Percentiles rank a stretch among this genome's conserved stretches.
These are phyloP conservation scores for Colletotrichum plurivorum DNA, from an alignment of 2,329 filamentous ascomycete species.

Conservation along the genomic window DNA sequence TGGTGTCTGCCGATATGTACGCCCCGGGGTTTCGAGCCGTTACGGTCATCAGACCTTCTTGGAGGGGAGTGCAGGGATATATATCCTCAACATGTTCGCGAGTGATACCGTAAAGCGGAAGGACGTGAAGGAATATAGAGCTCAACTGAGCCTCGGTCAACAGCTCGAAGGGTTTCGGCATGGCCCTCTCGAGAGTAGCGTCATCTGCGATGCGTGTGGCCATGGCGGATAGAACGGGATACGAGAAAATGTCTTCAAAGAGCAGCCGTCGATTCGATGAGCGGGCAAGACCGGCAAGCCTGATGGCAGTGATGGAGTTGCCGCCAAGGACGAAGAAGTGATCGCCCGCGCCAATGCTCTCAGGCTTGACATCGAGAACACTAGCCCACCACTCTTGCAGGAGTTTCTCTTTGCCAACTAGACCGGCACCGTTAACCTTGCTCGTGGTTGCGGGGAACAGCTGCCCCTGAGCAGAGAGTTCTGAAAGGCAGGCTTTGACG, in stretches of 20 bases:
- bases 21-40: constrained; percentile 41
- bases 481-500: constrained; percentile 32
- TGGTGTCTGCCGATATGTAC: constrained; percentile 48
- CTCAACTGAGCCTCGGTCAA: not conserved
- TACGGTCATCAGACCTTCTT: constrained; percentile 43
- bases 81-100: constrained; percentile 38
- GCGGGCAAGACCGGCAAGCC: constrained; percentile 12
- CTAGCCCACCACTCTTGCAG: constrained; percentile 14
- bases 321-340: constrained; percentile 28
- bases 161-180: constrained; percentile 12
- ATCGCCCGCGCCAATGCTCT: constrained; percentile 5
- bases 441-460: not conserved
- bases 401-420: constrained; percentile 12
- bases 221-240: constrained; percentile 11
- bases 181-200: not conserved
- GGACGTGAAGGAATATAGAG: not conserved
- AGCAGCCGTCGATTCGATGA: not conserved
- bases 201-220: not conserved
- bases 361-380: constrained; percentile 6
- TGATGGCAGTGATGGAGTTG: constrained; percentile 26
- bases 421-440: not conserved
- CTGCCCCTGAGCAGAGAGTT: constrained; percentile 6
- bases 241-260: constrained; percentile 21
- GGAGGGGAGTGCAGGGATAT: constrained; percentile 42
- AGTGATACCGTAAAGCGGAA: constrained; percentile 27